Conservation (phyloP, 2,329 filamentous ascomycete species). For the Monilinia polystroma region DNA sequence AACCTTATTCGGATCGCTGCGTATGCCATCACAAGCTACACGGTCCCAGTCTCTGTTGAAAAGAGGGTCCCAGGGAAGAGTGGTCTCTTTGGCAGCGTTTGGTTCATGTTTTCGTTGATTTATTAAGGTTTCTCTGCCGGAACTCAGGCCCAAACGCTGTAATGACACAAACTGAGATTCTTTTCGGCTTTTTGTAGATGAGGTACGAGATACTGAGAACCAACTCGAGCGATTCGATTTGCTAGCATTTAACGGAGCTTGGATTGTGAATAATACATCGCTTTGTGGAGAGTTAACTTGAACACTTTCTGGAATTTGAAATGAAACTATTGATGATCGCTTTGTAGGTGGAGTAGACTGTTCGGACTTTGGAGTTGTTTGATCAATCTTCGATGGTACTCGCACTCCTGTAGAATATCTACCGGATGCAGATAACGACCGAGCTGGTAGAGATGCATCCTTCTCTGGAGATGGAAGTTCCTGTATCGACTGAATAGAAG, state of each 20-base stretch:
- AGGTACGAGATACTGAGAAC: constrained; percentile 12
- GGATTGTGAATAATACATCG: background rate
- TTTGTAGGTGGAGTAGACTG: background rate
- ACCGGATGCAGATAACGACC: constrained; percentile 6
- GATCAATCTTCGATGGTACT: background rate
- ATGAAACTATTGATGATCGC: constrained; percentile 18
- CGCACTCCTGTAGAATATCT: background rate
- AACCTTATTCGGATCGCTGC: background rate
- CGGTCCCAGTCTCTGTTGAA: constrained; percentile 28
- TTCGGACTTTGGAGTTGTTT: constrained; percentile 1
- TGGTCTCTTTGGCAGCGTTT: constrained; percentile 4
- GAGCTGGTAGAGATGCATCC: background rate
- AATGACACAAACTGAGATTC: background rate
- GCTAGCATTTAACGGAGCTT: constrained; percentile 1
- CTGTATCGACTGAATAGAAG: constrained; percentile 1
- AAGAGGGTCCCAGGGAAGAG: constrained; percentile 13
- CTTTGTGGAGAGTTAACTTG: background rate
- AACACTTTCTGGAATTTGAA: constrained; percentile 1
- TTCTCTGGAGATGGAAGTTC: background rate
- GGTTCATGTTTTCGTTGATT: background rate
- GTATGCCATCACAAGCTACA: constrained; percentile 15
- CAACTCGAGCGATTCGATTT: constrained; percentile 12
- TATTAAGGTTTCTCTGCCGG: background rate
- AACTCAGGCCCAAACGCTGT: background rate
- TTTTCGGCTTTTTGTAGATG: constrained; percentile 12